phyloP scores from a whole-genome alignment of 2,329 filamentous ascomycete genomes.

The Chaetomium sp. region DNA sequence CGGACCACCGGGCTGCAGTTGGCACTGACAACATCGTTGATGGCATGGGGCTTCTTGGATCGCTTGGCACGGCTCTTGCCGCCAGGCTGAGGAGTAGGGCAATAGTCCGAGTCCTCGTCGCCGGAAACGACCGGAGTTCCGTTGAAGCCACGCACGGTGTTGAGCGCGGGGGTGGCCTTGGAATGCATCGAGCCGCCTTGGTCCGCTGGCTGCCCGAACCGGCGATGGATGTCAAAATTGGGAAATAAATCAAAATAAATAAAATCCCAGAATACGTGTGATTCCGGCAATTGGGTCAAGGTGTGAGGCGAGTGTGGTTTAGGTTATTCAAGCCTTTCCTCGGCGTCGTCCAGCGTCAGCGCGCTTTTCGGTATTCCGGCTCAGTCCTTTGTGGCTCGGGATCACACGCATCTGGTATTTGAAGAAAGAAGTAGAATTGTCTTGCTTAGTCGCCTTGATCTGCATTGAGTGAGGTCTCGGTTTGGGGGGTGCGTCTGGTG shows the following conservation, averaged over 20 bases:
- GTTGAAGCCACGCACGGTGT: slow-evolving; percentile 59
- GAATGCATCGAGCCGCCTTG: slow-evolving; percentile 47
- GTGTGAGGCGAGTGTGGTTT: not conserved
- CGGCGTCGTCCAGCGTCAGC: slow-evolving; percentile 63
- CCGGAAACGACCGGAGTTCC: slow-evolving; percentile 57
- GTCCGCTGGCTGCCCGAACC: slow-evolving; percentile 1
- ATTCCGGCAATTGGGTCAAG: not conserved
- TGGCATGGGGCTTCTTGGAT: slow-evolving; percentile 40
- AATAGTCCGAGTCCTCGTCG: slow-evolving; percentile 60
- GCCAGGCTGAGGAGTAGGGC: slow-evolving; percentile 34
- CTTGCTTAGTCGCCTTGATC: slow-evolving; percentile 51
- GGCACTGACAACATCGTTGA: slow-evolving; percentile 62
- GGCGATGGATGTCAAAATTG: not conserved
- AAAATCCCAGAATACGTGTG: slow-evolving; percentile 4
- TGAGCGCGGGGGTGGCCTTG: slow-evolving; percentile 53
- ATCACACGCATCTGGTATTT: slow-evolving; percentile 59
- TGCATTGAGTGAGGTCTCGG: slow-evolving; percentile 50
- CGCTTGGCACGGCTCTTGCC: slow-evolving; percentile 26
- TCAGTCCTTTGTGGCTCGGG: slow-evolving; percentile 52
- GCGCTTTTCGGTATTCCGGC: slow-evolving; percentile 54
- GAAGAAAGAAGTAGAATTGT: slow-evolving; percentile 52
- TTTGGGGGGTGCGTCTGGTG: slow-evolving; percentile 2
- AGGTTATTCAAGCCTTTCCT: slow-evolving; percentile 51
- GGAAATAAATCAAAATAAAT: not conserved
- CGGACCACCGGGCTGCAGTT: slow-evolving; percentile 63